Conservation (phyloP, 768 basidiomycete species). For the Amanita pallidorosea region DNA sequence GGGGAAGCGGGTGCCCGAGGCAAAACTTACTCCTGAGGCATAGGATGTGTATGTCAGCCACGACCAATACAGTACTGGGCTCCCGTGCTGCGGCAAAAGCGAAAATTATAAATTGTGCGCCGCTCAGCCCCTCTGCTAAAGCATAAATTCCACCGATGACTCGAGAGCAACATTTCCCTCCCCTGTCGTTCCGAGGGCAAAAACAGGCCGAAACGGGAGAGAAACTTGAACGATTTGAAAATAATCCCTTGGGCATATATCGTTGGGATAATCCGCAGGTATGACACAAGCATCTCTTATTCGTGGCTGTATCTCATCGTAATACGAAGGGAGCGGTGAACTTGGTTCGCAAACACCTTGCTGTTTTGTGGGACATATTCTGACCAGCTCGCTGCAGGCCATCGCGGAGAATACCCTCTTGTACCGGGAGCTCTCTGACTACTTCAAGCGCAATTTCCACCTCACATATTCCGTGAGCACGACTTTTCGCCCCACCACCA, state of each 20-base stretch:
- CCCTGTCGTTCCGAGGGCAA: neutral
- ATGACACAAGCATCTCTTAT: neutral
- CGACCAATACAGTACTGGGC: too few relatives aligned
- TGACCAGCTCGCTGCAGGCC: slow-evolving; percentile 1
- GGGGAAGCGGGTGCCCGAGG: too few relatives aligned
- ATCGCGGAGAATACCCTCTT: slow-evolving; percentile 13
- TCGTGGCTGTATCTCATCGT: neutral
- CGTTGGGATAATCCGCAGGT: neutral
- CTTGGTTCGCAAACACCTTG: neutral
- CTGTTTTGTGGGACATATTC: neutral
- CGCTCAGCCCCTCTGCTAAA: neutral
- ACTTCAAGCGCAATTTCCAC: slow-evolving; percentile 8
- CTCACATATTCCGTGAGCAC: slow-evolving; percentile 6
- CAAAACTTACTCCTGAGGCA: too few relatives aligned
- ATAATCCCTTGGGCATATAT: neutral
- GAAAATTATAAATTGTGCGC: neutral
- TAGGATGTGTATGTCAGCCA: too few relatives aligned
- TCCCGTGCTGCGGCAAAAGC: neutral
- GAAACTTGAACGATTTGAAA: neutral
- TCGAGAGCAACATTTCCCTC: neutral
- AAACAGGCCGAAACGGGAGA: neutral
- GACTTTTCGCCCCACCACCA: neutral
- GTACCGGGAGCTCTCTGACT: slow-evolving; percentile 8
- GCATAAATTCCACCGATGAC: neutral
- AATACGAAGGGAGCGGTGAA: neutral